phyloP scores from a whole-genome alignment of 805 yeast species.

The Saturnispora mendoncae region DNA sequence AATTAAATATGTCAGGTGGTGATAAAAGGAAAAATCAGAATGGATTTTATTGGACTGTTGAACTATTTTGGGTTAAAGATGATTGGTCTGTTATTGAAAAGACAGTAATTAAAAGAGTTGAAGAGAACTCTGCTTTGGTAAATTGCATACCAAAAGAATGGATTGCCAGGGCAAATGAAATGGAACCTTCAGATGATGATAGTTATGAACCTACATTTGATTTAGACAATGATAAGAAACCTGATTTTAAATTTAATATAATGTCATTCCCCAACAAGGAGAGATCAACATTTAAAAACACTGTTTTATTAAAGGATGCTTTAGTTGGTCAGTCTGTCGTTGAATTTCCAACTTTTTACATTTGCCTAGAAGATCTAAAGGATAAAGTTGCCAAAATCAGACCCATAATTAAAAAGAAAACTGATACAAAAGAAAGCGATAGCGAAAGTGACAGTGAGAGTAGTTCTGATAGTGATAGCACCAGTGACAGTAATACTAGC shows the following conservation, averaged over 20 bases:
- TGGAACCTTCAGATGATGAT: neutral
- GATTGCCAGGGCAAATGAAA: slow-evolving; percentile 26
- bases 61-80: slow-evolving; percentile 45
- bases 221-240: neutral
- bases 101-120: slow-evolving; percentile 32
- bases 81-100: slow-evolving; percentile 14
- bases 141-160: slow-evolving; percentile 34
- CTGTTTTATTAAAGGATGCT: slow-evolving; percentile 35
- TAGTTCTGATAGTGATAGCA: neutral
- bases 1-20: slow-evolving; percentile 38
- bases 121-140: slow-evolving; percentile 29
- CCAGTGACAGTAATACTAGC: neutral
- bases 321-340: slow-evolving; percentile 53
- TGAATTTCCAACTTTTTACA: slow-evolving; percentile 67
- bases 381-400: slow-evolving; percentile 13
- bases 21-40: slow-evolving; percentile 4
- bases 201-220: neutral
- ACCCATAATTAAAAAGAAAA: neutral
- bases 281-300: slow-evolving; percentile 16
- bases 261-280: slow-evolving; percentile 8
- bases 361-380: slow-evolving; percentile 24
- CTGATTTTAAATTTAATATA: slow-evolving; percentile 5
- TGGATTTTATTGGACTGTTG: slow-evolving; percentile 70
- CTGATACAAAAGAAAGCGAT: neutral
- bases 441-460: neutral